Percentiles rank a stretch among this genome's conserved stretches.
phyloP scores from a whole-genome alignment of 2,329 filamentous ascomycete species.

The Pseudogymnoascus sp. region DNA sequence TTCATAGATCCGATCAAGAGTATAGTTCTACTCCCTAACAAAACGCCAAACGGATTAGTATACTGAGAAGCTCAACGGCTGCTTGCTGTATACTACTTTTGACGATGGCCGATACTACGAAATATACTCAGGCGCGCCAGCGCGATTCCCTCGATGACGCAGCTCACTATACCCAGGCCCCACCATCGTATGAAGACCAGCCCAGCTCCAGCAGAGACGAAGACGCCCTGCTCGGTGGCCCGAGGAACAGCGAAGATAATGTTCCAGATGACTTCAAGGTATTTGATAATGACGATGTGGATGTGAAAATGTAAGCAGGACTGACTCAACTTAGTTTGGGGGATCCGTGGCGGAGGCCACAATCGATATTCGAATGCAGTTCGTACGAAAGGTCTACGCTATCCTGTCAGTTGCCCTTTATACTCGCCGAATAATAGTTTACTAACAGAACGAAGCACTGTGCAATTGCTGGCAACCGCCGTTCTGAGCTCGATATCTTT shows the following conservation, averaged over 20 bases:
- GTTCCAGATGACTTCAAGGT: slow-evolving; percentile 97
- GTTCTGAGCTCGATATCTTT: slow-evolving; percentile 77
- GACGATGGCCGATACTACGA: slow-evolving; percentile 64
- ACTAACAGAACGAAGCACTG: slow-evolving; percentile 45
- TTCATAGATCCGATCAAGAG: background rate
- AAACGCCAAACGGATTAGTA: background rate
- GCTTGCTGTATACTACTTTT: background rate
- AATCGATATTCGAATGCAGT: slow-evolving; percentile 92
- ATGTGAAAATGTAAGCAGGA: background rate
- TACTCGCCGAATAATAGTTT: background rate
- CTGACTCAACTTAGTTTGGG: slow-evolving; percentile 56
- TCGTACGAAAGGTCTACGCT: slow-evolving; percentile 93
- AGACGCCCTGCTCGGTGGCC: slow-evolving; percentile 51
- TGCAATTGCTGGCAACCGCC: slow-evolving; percentile 80
- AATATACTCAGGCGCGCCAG: slow-evolving; percentile 76
- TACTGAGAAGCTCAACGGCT: background rate
- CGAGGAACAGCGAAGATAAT: slow-evolving; percentile 79
- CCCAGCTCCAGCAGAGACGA: slow-evolving; percentile 47
- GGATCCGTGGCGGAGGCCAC: slow-evolving; percentile 89
- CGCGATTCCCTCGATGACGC: slow-evolving; percentile 75
- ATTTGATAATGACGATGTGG: slow-evolving; percentile 11
- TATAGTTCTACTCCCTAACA: background rate
- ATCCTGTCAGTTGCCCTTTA: slow-evolving; percentile 55
- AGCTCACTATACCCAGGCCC: slow-evolving; percentile 60
- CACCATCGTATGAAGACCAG: slow-evolving; percentile 68